phyloP scores from a whole-genome alignment of 2,329 filamentous ascomycete species.

The Xylariaceae sp. region DNA sequence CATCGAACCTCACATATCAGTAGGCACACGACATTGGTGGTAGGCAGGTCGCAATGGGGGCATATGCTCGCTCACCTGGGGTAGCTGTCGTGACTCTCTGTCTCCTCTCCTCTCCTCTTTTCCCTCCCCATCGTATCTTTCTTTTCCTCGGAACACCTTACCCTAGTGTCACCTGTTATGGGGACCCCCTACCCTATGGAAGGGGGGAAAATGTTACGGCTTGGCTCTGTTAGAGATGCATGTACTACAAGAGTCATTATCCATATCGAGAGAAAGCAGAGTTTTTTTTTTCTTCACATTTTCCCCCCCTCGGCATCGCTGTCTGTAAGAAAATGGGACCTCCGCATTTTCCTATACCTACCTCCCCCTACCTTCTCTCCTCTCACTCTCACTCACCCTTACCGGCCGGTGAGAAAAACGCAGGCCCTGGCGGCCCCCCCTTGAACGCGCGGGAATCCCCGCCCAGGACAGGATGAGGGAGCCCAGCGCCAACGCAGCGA shows the following conservation, averaged over 20 bases:
- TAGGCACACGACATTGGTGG: not conserved
- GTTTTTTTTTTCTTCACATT: not conserved
- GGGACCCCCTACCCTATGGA: not conserved
- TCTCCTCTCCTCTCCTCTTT: not conserved
- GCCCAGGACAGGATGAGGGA: not conserved
- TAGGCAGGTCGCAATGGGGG: not conserved
- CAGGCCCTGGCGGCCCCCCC: too few species aligned
- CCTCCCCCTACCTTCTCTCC: not conserved
- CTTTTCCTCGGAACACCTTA: not conserved
- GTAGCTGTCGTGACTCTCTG: not conserved
- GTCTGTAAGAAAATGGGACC: not conserved
- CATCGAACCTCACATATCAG: not conserved
- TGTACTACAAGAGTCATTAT: not conserved
- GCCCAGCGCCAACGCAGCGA: slow-evolving; percentile 14
- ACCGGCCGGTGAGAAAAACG: not conserved
- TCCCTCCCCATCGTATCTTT: not conserved
- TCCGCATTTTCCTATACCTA: not conserved
- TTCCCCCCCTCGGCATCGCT: not conserved
- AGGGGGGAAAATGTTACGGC: not conserved
- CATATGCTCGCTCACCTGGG: not conserved
- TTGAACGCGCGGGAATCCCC: not conserved
- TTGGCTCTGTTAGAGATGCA: not conserved
- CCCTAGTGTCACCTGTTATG: not conserved
- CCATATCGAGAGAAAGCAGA: not conserved
- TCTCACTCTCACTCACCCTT: not conserved